phyloP scores from a whole-genome alignment of 2,329 filamentous ascomycete genomes.

The Akanthomyces dipterigenus region DNA sequence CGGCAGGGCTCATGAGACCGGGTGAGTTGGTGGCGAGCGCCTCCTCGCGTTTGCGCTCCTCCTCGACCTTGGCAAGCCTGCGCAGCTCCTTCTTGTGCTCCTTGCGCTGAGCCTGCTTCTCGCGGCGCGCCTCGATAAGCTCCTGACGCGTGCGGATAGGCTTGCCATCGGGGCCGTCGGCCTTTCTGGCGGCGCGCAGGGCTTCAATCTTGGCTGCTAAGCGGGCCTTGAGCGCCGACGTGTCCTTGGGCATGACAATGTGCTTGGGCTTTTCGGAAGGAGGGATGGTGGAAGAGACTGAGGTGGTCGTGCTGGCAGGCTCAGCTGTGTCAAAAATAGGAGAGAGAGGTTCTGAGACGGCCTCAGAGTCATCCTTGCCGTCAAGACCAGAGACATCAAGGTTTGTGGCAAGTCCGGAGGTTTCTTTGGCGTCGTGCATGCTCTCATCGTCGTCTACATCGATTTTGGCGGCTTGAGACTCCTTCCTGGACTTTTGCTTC shows the following conservation, averaged over 20 bases:
- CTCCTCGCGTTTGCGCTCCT: constrained; percentile 60
- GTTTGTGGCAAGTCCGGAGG: constrained; percentile 16
- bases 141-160: constrained; percentile 78
- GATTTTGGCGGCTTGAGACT: constrained; percentile 21
- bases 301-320: constrained; percentile 55
- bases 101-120: constrained; percentile 81
- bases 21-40: constrained; percentile 58
- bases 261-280: constrained; percentile 57
- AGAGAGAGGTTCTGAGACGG: constrained; percentile 42
- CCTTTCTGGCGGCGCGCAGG: constrained; percentile 78
- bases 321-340: constrained; percentile 53
- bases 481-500: constrained; percentile 25
- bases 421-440: constrained; percentile 16
- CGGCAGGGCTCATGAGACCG: constrained; percentile 48
- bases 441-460: constrained; percentile 10
- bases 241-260: constrained; percentile 62
- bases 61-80: constrained; percentile 69
- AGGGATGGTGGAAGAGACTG: constrained; percentile 59
- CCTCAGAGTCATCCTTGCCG: constrained; percentile 42
- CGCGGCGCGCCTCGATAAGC: constrained; percentile 79
- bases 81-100: constrained; percentile 83
- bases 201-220: constrained; percentile 78
- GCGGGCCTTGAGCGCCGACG: constrained; percentile 68
- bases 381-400: constrained; percentile 24
- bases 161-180: constrained; percentile 74